Conservation (phyloP, 306 rosid genomes). For the Sicyos edulis region DNA sequence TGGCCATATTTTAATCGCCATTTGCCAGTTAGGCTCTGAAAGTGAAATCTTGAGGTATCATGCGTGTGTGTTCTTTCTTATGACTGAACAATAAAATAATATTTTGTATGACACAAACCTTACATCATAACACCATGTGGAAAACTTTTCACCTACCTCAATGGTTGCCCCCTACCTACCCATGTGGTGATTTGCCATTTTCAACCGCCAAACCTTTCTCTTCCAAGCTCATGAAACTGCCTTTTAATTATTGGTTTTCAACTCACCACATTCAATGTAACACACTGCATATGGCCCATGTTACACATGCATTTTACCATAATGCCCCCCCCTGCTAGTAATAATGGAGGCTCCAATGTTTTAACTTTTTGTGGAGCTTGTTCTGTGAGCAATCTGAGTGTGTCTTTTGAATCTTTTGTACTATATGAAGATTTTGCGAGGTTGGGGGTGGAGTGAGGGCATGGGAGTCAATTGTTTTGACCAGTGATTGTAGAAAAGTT, state of each 20-base stretch:
- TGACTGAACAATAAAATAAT: background rate
- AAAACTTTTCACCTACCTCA: conserved; percentile 21
- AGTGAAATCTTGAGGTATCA: background rate
- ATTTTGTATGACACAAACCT: conserved; percentile 17
- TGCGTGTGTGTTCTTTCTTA: background rate
- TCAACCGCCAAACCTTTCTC: conserved; percentile 25
- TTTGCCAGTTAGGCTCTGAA: conserved; percentile 10
- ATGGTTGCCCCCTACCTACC: conserved; percentile 20
- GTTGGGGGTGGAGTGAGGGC: background rate
- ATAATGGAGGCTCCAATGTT: conserved; percentile 7
- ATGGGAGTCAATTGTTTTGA: conserved; percentile 9
- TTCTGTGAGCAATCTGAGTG: background rate
- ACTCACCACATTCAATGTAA: background rate
- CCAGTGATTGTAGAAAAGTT: conserved; percentile 6
- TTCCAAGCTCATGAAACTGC: conserved; percentile 13
- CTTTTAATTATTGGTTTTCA: conserved; percentile 11
- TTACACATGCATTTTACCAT: conserved; percentile 3
- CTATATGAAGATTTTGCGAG: conserved; percentile 9
- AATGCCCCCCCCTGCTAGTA: background rate
- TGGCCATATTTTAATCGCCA: conserved; percentile 10
- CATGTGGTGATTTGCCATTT: conserved; percentile 17
- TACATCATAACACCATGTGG: conserved; percentile 28
- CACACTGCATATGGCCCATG: conserved; percentile 17
- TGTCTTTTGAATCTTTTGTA: conserved; percentile 12
- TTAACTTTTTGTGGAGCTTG: conserved; percentile 6